phyloP scores from a whole-genome alignment of 2,329 filamentous ascomycete genomes.

The Penicillium vulpinum region DNA sequence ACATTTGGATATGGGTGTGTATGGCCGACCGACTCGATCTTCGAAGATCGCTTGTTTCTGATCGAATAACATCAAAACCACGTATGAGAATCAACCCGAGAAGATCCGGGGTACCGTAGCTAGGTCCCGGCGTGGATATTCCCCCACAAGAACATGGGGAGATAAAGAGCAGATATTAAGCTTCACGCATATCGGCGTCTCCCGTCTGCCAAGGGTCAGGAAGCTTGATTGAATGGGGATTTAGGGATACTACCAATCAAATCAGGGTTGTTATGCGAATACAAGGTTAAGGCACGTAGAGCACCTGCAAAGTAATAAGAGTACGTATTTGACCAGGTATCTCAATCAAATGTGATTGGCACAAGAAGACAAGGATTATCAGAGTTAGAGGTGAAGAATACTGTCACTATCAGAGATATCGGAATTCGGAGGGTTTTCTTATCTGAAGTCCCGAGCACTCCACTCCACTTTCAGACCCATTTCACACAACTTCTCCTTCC shows the following conservation, averaged over 20 bases:
- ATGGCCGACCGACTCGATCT: neutral
- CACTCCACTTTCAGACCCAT: neutral
- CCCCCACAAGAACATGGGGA: neutral
- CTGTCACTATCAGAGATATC: constrained; percentile 1
- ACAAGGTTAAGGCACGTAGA: neutral
- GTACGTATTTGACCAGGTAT: neutral
- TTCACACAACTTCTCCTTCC: neutral
- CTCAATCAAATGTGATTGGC: neutral
- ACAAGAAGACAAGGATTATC: neutral
- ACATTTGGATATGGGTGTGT: neutral
- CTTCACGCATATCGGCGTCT: constrained; percentile 18
- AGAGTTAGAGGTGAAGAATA: neutral
- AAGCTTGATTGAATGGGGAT: constrained; percentile 14
- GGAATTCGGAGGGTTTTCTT: neutral
- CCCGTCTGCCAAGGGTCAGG: constrained; percentile 1
- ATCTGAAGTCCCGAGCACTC: neutral
- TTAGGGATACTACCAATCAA: too few relatives aligned
- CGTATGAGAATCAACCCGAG: neutral
- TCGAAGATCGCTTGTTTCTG: neutral
- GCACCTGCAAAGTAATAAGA: neutral
- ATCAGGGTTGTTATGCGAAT: neutral
- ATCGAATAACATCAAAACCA: neutral
- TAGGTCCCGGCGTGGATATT: neutral
- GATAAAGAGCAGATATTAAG: neutral
- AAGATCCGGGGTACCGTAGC: neutral